A percentile compares a stretch with the other conserved stretches of the same genome.
phyloP scores from a whole-genome alignment of 768 basidiomycete genomes.

The Suillus paluster region DNA sequence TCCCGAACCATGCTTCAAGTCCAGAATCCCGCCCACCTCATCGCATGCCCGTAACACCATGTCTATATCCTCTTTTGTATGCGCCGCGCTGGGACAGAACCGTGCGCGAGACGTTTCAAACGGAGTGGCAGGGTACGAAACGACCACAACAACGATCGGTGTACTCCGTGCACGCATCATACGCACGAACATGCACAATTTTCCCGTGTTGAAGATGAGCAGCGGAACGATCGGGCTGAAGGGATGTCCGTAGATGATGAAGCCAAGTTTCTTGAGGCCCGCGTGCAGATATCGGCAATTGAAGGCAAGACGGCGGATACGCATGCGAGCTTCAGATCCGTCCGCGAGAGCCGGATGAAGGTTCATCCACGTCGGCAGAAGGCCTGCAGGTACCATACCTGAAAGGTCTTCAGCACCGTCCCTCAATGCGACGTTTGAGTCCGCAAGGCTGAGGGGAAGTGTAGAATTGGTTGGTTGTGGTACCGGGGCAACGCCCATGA shows the following conservation, averaged over 20 bases:
- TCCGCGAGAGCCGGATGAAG: constrained; percentile 76
- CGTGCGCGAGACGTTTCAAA: constrained; percentile 87
- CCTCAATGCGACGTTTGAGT: constrained; percentile 29
- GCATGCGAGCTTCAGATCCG: constrained; percentile 81
- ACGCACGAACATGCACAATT: constrained; percentile 90
- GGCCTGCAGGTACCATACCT: constrained; percentile 67
- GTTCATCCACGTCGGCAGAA: constrained; percentile 78
- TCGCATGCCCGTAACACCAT: constrained; percentile 83
- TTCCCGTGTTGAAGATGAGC: constrained; percentile 89
- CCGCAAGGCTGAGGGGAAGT: constrained; percentile 40
- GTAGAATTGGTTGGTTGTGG: constrained; percentile 35
- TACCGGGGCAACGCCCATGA: constrained; percentile 80
- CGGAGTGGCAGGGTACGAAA: constrained; percentile 90
- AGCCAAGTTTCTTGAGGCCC: constrained; percentile 88
- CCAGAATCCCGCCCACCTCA: constrained; percentile 88
- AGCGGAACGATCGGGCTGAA: constrained; percentile 94
- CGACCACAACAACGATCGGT: constrained; percentile 88
- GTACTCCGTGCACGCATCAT: constrained; percentile 72
- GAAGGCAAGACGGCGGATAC: constrained; percentile 90
- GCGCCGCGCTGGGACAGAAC: constrained; percentile 93
- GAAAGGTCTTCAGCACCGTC: constrained; percentile 51
- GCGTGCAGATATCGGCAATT: constrained; percentile 91
- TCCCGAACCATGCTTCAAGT: constrained; percentile 78
- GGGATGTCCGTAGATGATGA: constrained; percentile 93
- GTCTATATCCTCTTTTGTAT: constrained; percentile 98